Evolutionary conservation across 768 basidiomycete species (phyloP), one percentile per base, ranked within the genome.

Genomic region (Phanerodontia chrysosporium): DNA sequence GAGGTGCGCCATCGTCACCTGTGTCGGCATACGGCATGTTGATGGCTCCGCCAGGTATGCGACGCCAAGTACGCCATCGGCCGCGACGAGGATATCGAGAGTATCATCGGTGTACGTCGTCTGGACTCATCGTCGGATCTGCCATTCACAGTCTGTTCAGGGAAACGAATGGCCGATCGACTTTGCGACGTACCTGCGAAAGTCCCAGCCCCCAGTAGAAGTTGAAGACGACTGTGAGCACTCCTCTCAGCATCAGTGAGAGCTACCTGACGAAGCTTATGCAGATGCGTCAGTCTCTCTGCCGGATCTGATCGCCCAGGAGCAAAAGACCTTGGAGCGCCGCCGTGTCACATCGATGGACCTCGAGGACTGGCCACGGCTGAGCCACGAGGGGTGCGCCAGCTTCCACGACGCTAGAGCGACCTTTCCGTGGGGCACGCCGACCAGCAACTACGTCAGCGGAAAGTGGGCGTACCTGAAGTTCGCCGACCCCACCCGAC

Each of bases 1-100:
- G 45, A 59, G 13, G 64, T 63, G 46, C 12, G 59, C 58, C 16
- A 63, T 62, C 21, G 30, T 35, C 22, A 28, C 39, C 39, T 12
- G 8, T 35, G 32, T 6, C 13, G 32, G 32, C 32, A 35, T 35
- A 7, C 13, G 13, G 7, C 32, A 35, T 35, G 7, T 7, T 35
- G 7, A 14, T 14, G 32, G 8, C 32, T 35, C 13, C 18, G 4
- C 9, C 18, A 42, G 39, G 16, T 42, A 18, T 42, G 8, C 16
- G 39, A 18, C 6, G 39, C 39, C 4, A 7, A 18, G 10, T 42
- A 4, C 18, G 18, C 39, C 6, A 7, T 42, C 18, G 39, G 10
- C 4, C 39, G 39, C 39, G 39, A 42, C 39, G 8, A 42, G 6
- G 39, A 42, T 18, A 42, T 42, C 39, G 16, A 42, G 8, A 42